Evolutionary conservation across 192 early-diverging fungal species (phyloP).

Genomic region (Kickxella alabastrina): DNA sequence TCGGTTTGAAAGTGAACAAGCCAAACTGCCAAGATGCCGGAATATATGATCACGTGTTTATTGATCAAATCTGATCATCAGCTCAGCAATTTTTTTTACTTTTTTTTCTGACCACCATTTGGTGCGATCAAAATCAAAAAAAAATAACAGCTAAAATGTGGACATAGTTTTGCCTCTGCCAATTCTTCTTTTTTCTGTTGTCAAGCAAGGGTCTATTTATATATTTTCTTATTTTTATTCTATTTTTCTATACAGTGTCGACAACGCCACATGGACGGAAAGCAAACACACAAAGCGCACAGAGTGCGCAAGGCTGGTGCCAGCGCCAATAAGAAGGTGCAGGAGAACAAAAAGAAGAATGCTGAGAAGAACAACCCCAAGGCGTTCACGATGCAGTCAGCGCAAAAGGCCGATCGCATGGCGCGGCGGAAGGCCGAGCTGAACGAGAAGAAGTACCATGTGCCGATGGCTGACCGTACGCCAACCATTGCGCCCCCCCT

Average conservation of each 20-base stretch:
- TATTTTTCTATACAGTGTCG: not conserved
- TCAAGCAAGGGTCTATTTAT: too few relatives aligned
- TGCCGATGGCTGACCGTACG: constrained; percentile 92
- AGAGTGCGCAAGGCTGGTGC: constrained; percentile 76
- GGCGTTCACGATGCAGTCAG: constrained; percentile 74
- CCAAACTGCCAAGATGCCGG: too few relatives aligned
- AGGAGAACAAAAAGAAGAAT: constrained; percentile 75
- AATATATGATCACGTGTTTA: too few relatives aligned
- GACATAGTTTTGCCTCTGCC: too few relatives aligned
- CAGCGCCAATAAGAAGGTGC: constrained; percentile 75
- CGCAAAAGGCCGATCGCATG: constrained; percentile 69
- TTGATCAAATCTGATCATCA: not conserved
- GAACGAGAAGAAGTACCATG: constrained; percentile 89
- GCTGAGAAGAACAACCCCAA: constrained; percentile 51
- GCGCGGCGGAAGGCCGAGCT: constrained; percentile 80
- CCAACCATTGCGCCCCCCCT: constrained; percentile 87
- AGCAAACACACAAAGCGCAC: constrained; percentile 78
- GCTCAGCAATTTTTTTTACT: not conserved
- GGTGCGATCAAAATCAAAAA: too few relatives aligned
- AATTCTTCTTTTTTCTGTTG: not conserved
- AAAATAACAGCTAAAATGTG: not conserved
- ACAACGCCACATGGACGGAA: constrained; percentile 64
- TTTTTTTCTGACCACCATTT: too few relatives aligned
- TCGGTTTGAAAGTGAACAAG: too few relatives aligned
- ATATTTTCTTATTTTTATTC: constrained; percentile 1